These are phyloP conservation scores for Fusarium humuli DNA, from an alignment of 2,329 filamentous ascomycete species.

Conservation along the genomic window DNA sequence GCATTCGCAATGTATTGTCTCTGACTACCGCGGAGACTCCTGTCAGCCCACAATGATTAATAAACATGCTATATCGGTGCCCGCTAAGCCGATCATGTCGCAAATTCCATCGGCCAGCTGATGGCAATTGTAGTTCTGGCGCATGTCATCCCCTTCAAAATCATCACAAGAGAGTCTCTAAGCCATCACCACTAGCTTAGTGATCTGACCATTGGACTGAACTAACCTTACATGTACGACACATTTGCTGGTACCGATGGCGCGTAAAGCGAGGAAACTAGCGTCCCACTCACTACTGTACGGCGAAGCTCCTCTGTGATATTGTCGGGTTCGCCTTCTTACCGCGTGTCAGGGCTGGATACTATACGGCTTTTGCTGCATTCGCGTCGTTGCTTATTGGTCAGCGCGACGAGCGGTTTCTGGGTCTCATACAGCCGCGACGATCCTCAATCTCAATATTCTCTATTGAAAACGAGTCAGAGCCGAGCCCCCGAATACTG, in stretches of 20 bases:
- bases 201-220: slow-evolving; percentile 1
- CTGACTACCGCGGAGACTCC: slow-evolving; percentile 7
- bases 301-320: slow-evolving; percentile 15
- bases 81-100: neutral
- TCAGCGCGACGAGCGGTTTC: neutral
- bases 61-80: neutral
- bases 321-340: slow-evolving; percentile 31
- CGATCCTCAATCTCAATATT: neutral
- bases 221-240: neutral
- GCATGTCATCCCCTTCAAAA: slow-evolving; percentile 5
- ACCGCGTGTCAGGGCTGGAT: slow-evolving; percentile 29
- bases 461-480: neutral
- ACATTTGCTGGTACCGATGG: slow-evolving; percentile 22
- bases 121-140: neutral
- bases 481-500: neutral
- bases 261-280: neutral
- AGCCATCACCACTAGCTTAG: slow-evolving; percentile 7
- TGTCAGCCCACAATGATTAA: neutral
- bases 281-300: slow-evolving; percentile 6
- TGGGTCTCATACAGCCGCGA: neutral
- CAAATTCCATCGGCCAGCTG: neutral
- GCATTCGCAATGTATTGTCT: slow-evolving; percentile 12
- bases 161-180: slow-evolving; percentile 12
- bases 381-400: slow-evolving; percentile 20
- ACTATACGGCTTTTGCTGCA: slow-evolving; percentile 35